These are phyloP conservation scores for Naganishia randhawae DNA, from an alignment of 768 basidiomycete species.

Conservation along the genomic window DNA sequence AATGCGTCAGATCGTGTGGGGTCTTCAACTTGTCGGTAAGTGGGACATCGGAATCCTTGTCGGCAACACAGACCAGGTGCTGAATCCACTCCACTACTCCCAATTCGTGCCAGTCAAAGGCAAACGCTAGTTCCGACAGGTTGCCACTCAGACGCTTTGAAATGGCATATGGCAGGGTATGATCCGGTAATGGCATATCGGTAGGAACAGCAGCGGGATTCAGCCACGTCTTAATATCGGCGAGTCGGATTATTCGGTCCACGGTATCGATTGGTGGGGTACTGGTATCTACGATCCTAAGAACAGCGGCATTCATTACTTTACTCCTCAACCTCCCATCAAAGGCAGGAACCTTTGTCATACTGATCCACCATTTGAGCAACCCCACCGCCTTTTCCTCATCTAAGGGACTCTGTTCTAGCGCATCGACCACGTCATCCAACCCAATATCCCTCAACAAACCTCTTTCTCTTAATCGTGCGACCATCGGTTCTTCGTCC, in stretches of 20 bases:
- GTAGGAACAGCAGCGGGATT: slow-evolving; percentile 65
- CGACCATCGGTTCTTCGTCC: slow-evolving; percentile 59
- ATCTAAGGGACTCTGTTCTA: slow-evolving; percentile 65
- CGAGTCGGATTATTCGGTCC: slow-evolving; percentile 65
- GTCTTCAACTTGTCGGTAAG: slow-evolving; percentile 11
- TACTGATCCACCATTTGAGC: slow-evolving; percentile 75
- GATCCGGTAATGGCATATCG: slow-evolving; percentile 70
- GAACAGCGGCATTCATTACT: slow-evolving; percentile 68
- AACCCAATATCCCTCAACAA: slow-evolving; percentile 73
- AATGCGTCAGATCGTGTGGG: slow-evolving; percentile 63
- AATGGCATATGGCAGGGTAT: slow-evolving; percentile 66
- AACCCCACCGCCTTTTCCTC: slow-evolving; percentile 75
- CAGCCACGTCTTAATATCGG: slow-evolving; percentile 67
- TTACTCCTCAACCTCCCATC: slow-evolving; percentile 55
- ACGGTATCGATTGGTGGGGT: slow-evolving; percentile 46
- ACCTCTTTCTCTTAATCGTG: slow-evolving; percentile 60
- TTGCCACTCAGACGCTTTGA: slow-evolving; percentile 53
- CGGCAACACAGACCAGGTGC: slow-evolving; percentile 55
- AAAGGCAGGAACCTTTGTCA: slow-evolving; percentile 53
- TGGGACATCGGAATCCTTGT: background rate
- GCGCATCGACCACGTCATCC: slow-evolving; percentile 73
- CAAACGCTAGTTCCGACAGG: slow-evolving; percentile 32
- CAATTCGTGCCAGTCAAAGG: slow-evolving; percentile 76
- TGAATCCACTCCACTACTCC: slow-evolving; percentile 70
- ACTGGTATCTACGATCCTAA: slow-evolving; percentile 52